Conservation (phyloP, 441 rosid genomes). For the Pelargonium australe region DNA sequence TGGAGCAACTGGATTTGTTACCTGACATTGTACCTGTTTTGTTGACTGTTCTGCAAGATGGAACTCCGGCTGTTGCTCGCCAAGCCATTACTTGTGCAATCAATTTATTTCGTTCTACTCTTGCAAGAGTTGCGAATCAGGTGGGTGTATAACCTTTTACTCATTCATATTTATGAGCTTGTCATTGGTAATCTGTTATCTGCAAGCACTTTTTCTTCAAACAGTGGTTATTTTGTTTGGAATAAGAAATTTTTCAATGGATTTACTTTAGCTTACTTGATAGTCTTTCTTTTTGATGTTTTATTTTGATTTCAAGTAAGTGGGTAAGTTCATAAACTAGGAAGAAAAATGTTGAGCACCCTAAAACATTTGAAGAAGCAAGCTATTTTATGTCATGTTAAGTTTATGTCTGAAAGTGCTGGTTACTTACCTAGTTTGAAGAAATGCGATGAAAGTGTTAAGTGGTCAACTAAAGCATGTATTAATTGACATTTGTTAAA, state of each 20-base stretch:
- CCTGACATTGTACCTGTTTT: conserved; percentile 77
- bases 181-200: not conserved
- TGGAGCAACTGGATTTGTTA: conserved; percentile 60
- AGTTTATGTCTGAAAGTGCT: not conserved
- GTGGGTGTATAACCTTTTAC: conserved; percentile 17
- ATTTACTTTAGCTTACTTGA: not conserved
- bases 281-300: not conserved
- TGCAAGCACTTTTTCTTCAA: not conserved
- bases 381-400: not conserved
- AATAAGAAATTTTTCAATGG: not conserved
- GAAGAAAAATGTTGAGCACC: not conserved
- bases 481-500: not conserved
- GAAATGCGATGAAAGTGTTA: too few species aligned
- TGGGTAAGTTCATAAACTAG: not conserved
- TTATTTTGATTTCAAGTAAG: not conserved
- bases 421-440: too few species aligned
- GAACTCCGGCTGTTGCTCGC: conserved; percentile 82
- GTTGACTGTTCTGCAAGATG: conserved; percentile 58
- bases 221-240: not conserved
- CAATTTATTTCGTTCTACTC: conserved; percentile 57
- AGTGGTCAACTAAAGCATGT: not conserved
- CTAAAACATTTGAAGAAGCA: not conserved
- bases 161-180: not conserved
- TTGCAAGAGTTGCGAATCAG: conserved; percentile 62
- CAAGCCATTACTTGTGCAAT: conserved; percentile 70